phyloP scores from a whole-genome alignment of 140 eudicot species.

The Ambrosia hybrid region DNA sequence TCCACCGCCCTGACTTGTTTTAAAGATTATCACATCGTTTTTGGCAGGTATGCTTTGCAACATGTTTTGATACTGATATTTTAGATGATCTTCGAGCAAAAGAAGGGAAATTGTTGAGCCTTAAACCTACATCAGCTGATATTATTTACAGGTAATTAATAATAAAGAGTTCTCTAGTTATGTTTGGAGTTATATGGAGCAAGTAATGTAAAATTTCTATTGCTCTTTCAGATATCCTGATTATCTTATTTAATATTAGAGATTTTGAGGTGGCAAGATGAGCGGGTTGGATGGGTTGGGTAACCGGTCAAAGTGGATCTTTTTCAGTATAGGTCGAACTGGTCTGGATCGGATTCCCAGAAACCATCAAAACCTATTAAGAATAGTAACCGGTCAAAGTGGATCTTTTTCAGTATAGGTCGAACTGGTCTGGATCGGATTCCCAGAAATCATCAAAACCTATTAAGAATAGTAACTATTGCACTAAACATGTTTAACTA shows the following conservation, averaged over 20 bases:
- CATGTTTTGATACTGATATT: constrained; percentile 85
- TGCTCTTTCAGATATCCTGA: constrained; percentile 7
- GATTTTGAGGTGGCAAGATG: background rate
- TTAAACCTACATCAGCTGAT: constrained; percentile 92
- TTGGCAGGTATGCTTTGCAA: constrained; percentile 92
- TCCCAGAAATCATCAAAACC: background rate
- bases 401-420: constrained; percentile 4
- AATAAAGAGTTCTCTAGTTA: background rate
- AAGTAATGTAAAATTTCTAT: background rate
- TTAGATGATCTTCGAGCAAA: constrained; percentile 69
- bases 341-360: background rate
- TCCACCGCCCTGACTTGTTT: background rate
- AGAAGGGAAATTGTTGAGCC: constrained; percentile 67
- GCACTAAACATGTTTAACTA: background rate
- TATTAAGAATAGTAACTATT: background rate
- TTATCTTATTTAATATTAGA: background rate
- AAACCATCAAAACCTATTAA: background rate
- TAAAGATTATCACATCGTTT: constrained; percentile 8
- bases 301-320: background rate
- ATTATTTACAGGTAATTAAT: constrained; percentile 61
- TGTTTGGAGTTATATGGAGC: background rate
- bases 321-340: background rate
- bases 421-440: background rate
- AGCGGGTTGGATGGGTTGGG: background rate
- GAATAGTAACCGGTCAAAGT: background rate